Evolutionary conservation across 257 asterid genomes (phyloP).

Genomic region (Nicotiana sylvestris): DNA sequence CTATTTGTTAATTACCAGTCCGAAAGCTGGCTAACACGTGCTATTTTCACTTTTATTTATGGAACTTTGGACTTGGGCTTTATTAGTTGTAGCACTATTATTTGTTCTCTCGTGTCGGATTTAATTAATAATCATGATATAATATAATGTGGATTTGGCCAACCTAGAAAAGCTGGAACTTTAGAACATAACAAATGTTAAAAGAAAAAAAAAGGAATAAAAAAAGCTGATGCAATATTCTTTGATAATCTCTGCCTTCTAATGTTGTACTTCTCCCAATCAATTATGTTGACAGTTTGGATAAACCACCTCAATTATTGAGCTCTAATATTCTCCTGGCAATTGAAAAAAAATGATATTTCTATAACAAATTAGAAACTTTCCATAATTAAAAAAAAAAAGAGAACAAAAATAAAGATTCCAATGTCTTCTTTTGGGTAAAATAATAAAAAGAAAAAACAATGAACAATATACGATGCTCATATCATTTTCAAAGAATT

Average conservation of each 20-base stretch:
- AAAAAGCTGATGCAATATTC: constrained; percentile 13
- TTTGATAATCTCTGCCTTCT: constrained; percentile 15
- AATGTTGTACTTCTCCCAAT: constrained; percentile 19
- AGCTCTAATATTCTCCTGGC: constrained; percentile 20
- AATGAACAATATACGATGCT: background rate
- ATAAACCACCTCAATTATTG: constrained; percentile 36
- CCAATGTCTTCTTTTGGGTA: background rate
- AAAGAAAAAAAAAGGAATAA: constrained; percentile 6
- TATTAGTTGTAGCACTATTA: background rate
- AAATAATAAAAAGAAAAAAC: background rate
- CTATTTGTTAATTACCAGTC: too few species aligned
- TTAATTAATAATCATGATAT: background rate
- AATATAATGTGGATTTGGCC: background rate
- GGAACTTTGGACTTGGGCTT: background rate
- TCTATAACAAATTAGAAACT: background rate
- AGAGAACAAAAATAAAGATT: background rate
- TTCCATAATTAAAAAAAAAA: background rate
- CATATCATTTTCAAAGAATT: background rate
- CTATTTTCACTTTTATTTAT: background rate
- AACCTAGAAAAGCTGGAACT: background rate
- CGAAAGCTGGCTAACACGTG: too few species aligned
- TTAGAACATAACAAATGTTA: background rate
- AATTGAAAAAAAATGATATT: constrained; percentile 16
- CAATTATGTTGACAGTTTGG: constrained; percentile 30
- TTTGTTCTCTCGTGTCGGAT: background rate